phyloP scores from a whole-genome alignment of 495 filamentous ascomycete genomes.

The Annulohypoxylon stygium region DNA sequence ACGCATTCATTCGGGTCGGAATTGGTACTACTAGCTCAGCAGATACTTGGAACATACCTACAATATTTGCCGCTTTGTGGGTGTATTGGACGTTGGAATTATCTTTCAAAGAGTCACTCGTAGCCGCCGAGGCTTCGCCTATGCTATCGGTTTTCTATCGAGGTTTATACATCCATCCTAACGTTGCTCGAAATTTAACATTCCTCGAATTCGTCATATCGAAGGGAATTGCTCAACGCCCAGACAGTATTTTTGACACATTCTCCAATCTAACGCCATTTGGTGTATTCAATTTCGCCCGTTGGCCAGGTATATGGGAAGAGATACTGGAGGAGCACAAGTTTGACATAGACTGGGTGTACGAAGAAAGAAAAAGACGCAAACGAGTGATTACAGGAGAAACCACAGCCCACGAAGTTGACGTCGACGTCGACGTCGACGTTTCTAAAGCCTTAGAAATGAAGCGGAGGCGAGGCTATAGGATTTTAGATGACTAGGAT shows the following conservation, averaged over 20 bases:
- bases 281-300: not conserved
- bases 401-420: slow-evolving; percentile 30
- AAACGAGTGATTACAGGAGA: slow-evolving; percentile 10
- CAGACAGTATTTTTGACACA: slow-evolving; percentile 25
- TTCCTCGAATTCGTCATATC: slow-evolving; percentile 26
- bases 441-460: not conserved
- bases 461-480: slow-evolving; percentile 22
- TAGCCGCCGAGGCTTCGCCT: not conserved
- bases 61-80: not conserved
- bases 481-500: slow-evolving; percentile 17
- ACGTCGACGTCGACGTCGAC: slow-evolving; percentile 1
- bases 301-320: slow-evolving; percentile 17
- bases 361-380: slow-evolving; percentile 22
- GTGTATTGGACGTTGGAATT: not conserved
- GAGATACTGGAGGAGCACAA: slow-evolving; percentile 23
- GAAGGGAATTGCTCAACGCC: slow-evolving; percentile 18
- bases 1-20: not conserved
- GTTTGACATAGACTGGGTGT: slow-evolving; percentile 31
- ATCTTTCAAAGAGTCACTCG: not conserved
- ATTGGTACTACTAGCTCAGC: not conserved
- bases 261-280: not conserved
- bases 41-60: not conserved
- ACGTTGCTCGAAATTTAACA: not conserved
- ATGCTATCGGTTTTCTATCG: not conserved
- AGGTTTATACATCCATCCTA: not conserved